Evolutionary conservation across 805 yeast genomes (phyloP).

Genomic region (Candida krabiensis): DNA sequence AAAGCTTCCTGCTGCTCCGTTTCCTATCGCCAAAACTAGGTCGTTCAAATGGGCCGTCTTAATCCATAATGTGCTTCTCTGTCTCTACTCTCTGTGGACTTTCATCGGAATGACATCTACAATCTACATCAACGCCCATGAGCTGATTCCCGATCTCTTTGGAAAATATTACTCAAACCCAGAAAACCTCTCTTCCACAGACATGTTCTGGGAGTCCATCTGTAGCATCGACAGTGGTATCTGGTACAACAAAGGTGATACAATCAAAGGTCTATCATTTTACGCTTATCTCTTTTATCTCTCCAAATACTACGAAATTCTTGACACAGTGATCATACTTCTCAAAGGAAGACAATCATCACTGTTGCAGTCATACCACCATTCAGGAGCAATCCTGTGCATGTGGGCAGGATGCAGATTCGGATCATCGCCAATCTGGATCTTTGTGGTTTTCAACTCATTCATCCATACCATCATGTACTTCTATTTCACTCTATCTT

Average conservation of each 20-base stretch:
- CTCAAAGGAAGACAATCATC: constrained; percentile 68
- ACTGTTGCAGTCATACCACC: constrained; percentile 71
- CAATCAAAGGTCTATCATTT: constrained; percentile 45
- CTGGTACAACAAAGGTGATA: constrained; percentile 39
- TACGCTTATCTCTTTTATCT: constrained; percentile 69
- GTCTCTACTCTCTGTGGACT: constrained; percentile 71
- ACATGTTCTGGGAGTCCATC: constrained; percentile 57
- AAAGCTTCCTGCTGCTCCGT: constrained; percentile 54
- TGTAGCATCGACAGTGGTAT: constrained; percentile 63
- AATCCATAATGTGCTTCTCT: constrained; percentile 59
- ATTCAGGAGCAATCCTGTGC: constrained; percentile 76
- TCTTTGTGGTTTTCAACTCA: constrained; percentile 77
- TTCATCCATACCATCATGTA: constrained; percentile 76
- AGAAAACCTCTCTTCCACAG: constrained; percentile 27
- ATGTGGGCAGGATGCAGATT: constrained; percentile 82
- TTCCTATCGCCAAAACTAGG: constrained; percentile 41
- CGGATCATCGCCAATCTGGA: constrained; percentile 76
- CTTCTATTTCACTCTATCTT: constrained; percentile 61
- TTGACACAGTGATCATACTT: constrained; percentile 66
- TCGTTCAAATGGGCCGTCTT: constrained; percentile 56
- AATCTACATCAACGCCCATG: constrained; percentile 42
- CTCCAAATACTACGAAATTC: constrained; percentile 69
- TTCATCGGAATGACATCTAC: constrained; percentile 62
- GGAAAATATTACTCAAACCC: constrained; percentile 20
- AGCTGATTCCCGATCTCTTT: constrained; percentile 30